Evolutionary conservation across 768 basidiomycete genomes (phyloP), one percentile per base, ranked within the genome.

Genomic region (Auriscalpium orientale): DNA sequence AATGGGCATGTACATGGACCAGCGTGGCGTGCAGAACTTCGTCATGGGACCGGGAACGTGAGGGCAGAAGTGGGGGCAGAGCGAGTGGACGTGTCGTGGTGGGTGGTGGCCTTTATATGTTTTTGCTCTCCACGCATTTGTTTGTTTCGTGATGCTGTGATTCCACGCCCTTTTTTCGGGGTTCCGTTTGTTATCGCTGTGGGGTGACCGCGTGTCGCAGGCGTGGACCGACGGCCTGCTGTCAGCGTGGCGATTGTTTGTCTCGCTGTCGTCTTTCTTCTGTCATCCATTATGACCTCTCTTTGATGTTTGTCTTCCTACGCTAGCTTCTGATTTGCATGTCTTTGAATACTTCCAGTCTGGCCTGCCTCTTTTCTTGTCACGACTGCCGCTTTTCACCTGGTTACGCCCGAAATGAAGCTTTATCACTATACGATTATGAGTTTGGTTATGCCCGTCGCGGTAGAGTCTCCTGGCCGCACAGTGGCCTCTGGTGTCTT

Each of bases 1-100:
- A 46, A 59, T 58, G 57, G 15, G 21, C 18, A 56, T 59, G 40
- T 53, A 58, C 51, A 47, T 59, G 55, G 58, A 61, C 46, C 58
- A 59, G 15, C 53, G 60, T n/a, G 22, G 45, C 20, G 35, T 54
- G 53, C 49, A 58, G 18, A 50, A 50, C 10, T 60, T 59, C 50
- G 49, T 53, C 34, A 60, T 60, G 16, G 59, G 57, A 18, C 22
- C 53, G 21, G 21, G 20, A 13, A 22, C 46, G n/a, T 48, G 46
- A 48, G 20, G 43, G 28, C 28, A 2, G 7, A 28, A 7, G 28
- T 28, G 28, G 28, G 4, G 28, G 28, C 28, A 28, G 28, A 28
- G 28, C 28, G 28, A 28, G 28, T 28, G 28, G 28, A 28, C 4
- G 28, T 28, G 28, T 28, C 28, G 28, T 28, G 28, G 28, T 28